Percentiles rank a stretch among this genome's conserved stretches.
These are phyloP conservation scores for Ramaria sp. DNA, from an alignment of 768 basidiomycete species.

Conservation along the genomic window DNA sequence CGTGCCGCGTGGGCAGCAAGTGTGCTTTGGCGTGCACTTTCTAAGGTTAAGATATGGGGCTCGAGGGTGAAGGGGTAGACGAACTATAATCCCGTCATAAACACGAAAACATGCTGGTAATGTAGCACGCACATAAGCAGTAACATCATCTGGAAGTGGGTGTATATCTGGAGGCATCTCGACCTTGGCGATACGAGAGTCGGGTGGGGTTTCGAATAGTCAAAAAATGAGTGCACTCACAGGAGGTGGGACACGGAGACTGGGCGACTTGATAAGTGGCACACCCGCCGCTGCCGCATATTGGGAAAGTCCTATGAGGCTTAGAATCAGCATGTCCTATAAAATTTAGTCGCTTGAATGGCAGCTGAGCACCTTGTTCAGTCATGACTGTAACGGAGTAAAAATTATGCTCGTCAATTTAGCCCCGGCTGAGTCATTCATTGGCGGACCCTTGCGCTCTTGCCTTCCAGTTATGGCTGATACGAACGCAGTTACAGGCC, in stretches of 20 bases:
- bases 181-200: slow-evolving; percentile 37
- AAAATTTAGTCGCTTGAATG: background rate
- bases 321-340: background rate
- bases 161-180: slow-evolving; percentile 86
- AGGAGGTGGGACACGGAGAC: slow-evolving; percentile 72
- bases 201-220: background rate
- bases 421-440: background rate
- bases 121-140: slow-evolving; percentile 58
- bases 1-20: slow-evolving; percentile 54
- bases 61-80: slow-evolving; percentile 95
- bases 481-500: background rate
- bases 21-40: slow-evolving; percentile 58
- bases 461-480: background rate
- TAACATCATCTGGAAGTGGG: slow-evolving; percentile 84
- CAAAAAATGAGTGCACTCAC: slow-evolving; percentile 30
- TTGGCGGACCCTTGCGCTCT: background rate
- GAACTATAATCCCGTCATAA: slow-evolving; percentile 43
- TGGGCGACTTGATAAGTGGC: slow-evolving; percentile 88
- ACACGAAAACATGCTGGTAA: slow-evolving; percentile 10
- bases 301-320: slow-evolving; percentile 38
- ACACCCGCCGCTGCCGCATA: slow-evolving; percentile 67
- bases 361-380: background rate
- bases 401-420: background rate
- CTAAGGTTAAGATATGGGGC: slow-evolving; percentile 66
- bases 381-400: background rate